phyloP scores from a whole-genome alignment of 2,329 filamentous ascomycete species.

The Fusarium pininemorale region DNA sequence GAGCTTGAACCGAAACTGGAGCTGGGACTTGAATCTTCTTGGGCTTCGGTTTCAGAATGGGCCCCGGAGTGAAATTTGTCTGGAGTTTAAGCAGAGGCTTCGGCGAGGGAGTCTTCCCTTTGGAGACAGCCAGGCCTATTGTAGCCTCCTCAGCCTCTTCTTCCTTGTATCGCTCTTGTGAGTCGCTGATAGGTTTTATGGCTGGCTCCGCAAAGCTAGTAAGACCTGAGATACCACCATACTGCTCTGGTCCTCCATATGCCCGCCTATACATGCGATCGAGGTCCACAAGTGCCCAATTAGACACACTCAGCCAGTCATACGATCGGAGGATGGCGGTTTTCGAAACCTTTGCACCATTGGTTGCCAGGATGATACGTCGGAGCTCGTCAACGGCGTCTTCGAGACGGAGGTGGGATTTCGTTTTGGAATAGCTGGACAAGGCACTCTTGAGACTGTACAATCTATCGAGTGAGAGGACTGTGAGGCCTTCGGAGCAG shows the following conservation, averaged over 20 bases:
- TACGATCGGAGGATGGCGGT: slow-evolving; percentile 64
- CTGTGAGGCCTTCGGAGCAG: slow-evolving; percentile 65
- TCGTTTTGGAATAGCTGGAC: slow-evolving; percentile 62
- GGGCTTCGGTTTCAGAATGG: slow-evolving; percentile 18
- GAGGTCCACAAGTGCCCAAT: slow-evolving; percentile 61
- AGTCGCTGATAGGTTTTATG: slow-evolving; percentile 34
- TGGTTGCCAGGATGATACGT: slow-evolving; percentile 64
- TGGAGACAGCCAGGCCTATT: slow-evolving; percentile 42
- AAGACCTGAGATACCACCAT: slow-evolving; percentile 58
- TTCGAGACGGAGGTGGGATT: slow-evolving; percentile 59
- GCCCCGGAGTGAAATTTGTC: slow-evolving; percentile 50
- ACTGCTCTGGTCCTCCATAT: slow-evolving; percentile 60
- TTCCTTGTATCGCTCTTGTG: slow-evolving; percentile 35
- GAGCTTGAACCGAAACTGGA: not conserved
- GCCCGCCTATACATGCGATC: slow-evolving; percentile 64
- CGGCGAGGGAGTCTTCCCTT: slow-evolving; percentile 38
- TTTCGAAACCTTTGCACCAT: slow-evolving; percentile 59
- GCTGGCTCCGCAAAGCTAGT: slow-evolving; percentile 34
- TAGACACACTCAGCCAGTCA: slow-evolving; percentile 64
- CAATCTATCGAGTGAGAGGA: slow-evolving; percentile 68
- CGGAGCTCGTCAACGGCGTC: slow-evolving; percentile 71
- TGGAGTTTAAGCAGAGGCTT: slow-evolving; percentile 53
- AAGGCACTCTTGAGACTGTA: slow-evolving; percentile 72
- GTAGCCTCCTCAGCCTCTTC: slow-evolving; percentile 36
- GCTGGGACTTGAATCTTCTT: slow-evolving; percentile 9